Evolutionary conservation across 805 yeast species (phyloP).

Genomic region (Pichia californica): DNA sequence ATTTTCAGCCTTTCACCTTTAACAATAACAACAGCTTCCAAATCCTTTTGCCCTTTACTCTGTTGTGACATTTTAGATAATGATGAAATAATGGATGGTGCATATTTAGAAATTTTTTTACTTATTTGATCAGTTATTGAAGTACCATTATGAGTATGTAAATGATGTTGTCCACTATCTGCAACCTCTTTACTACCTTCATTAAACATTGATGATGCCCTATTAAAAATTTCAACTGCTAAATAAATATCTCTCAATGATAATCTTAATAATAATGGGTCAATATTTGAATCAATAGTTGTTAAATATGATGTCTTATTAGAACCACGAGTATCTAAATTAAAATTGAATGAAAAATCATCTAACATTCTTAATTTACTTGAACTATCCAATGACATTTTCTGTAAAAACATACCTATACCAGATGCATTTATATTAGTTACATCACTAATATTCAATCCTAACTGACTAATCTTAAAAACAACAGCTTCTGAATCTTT

Average conservation of each 20-base stretch:
- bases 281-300: conserved; percentile 61
- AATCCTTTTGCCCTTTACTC: conserved; percentile 7
- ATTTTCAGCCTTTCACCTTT: conserved; percentile 65
- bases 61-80: conserved; percentile 32
- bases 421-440: conserved; percentile 63
- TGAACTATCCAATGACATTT: conserved; percentile 62
- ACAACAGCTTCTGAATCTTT: conserved; percentile 80
- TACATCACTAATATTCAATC: conserved; percentile 62
- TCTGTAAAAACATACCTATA: conserved; percentile 79
- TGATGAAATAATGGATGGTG: conserved; percentile 58
- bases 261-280: conserved; percentile 72
- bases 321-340: conserved; percentile 67
- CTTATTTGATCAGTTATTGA: conserved; percentile 59
- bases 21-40: conserved; percentile 37
- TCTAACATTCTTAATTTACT: conserved; percentile 70
- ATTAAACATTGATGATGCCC: conserved; percentile 52
- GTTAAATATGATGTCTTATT: conserved; percentile 53
- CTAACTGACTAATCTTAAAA: conserved; percentile 75
- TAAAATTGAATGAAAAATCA: conserved; percentile 76
- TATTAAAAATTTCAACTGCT: conserved; percentile 67
- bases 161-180: conserved; percentile 9
- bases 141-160: conserved; percentile 5
- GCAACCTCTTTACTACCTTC: conserved; percentile 11
- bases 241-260: conserved; percentile 82
- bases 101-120: conserved; percentile 53